Percentiles rank a stretch among this genome's conserved stretches.
Evolutionary conservation across 768 basidiomycete genomes (phyloP).

Genomic region (Sporobolomyces roseus): DNA sequence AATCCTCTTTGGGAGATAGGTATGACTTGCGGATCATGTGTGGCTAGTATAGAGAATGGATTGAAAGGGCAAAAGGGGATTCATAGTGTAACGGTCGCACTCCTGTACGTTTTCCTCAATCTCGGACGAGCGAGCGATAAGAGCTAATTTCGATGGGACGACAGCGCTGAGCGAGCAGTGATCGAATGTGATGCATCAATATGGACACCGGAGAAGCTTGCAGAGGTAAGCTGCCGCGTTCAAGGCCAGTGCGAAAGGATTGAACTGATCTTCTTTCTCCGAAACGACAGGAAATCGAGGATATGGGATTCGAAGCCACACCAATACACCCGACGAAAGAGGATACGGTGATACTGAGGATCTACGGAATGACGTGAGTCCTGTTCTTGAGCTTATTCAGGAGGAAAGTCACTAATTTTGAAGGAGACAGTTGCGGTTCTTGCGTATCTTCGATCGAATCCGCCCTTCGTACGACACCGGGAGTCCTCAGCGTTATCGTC

Average conservation of each 20-base stretch:
- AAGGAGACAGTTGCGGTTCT: slow-evolving; percentile 62
- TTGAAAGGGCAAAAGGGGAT: slow-evolving; percentile 83
- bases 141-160: neutral
- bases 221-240: slow-evolving; percentile 59
- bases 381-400: neutral
- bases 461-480: slow-evolving; percentile 65
- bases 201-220: slow-evolving; percentile 79
- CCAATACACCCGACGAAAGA: slow-evolving; percentile 63
- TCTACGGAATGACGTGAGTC: slow-evolving; percentile 77
- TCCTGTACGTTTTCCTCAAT: slow-evolving; percentile 54
- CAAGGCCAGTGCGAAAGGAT: neutral
- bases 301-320: slow-evolving; percentile 86
- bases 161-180: slow-evolving; percentile 74
- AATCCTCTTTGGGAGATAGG: slow-evolving; percentile 9
- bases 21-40: slow-evolving; percentile 67
- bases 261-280: neutral
- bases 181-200: slow-evolving; percentile 76
- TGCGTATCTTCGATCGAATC: slow-evolving; percentile 74
- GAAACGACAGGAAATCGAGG: slow-evolving; percentile 70
- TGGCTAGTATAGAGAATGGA: slow-evolving; percentile 84
- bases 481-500: slow-evolving; percentile 67
- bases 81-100: slow-evolving; percentile 81
- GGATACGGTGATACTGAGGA: slow-evolving; percentile 66
- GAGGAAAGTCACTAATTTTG: too few species aligned
- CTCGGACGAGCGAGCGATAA: neutral